Evolutionary conservation across 2,329 filamentous ascomycete species (phyloP), one percentile per base, ranked within the genome.

Genomic region (Pseudogymnoascus sp.): DNA sequence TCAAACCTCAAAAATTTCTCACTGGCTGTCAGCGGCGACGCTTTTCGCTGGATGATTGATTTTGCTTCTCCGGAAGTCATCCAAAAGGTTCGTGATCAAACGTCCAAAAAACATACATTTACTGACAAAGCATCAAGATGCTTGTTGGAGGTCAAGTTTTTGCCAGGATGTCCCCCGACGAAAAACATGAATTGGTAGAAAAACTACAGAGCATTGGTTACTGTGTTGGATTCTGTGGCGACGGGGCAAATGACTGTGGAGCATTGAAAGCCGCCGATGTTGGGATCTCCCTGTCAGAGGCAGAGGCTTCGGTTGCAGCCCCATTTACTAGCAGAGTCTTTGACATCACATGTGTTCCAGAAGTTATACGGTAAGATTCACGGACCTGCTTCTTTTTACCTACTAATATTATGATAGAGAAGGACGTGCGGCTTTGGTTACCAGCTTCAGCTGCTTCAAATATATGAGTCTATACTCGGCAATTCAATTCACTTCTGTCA

Each of bases 381-480:
- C 13, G n/a, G 61, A 7, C 38, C 10, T 56, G 2, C n/a, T 6
- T 10, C 21, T 33, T 33, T 31, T 14, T 38, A 16, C 6, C 56
- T 56, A 61, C 68, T 70, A 62, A 69, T 50, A 29, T 31, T 19
- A 16, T 38, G 37, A 40, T 63, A 76, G 92, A 68, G 95, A 99
- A 79, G 95, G 95, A 19, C 87, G 96, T 66, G 93, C 93, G 19
- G 91, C 96, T 35, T 82, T 99, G 35, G 93, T 97, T n/a, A 99
- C 95, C 11, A 96, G 92, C 76, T 99, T 99, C 79, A 96, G 91
- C 78, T 99, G 95, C 79, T 99, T 99, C 83, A 99, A 97, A 79
- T 99, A 96, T 77, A 99, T 99, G 96, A 96, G 90, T 70, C 78
- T 99, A 68, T 99, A 99, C 79, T 97, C 93, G 2, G 93, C 95